phyloP scores from a whole-genome alignment of 768 basidiomycete genomes.

The Boletus tylopilopsis region DNA sequence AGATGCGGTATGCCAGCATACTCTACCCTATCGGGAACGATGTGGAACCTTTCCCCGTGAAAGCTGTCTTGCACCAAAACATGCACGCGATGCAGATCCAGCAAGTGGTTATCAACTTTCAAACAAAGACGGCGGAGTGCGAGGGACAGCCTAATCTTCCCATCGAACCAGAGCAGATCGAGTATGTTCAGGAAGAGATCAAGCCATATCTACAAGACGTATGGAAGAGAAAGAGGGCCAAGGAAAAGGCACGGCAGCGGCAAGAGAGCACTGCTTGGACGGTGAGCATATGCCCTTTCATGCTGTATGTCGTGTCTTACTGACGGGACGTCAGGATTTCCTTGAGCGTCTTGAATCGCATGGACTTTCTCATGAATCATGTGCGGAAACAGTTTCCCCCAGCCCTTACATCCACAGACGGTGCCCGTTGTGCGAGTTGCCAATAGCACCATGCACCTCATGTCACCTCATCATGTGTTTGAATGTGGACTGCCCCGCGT shows the following conservation, averaged over 20 bases:
- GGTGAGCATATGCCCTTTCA: constrained; percentile 1
- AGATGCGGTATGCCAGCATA: constrained; percentile 14
- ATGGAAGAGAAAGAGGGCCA: constrained; percentile 6
- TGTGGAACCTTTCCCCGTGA: constrained; percentile 5
- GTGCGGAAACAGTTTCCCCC: background rate
- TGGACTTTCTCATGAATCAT: background rate
- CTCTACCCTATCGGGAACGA: constrained; percentile 10
- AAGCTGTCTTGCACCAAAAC: constrained; percentile 14
- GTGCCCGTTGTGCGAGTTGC: constrained; percentile 14
- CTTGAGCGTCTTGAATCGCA: constrained; percentile 10
- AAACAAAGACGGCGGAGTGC: constrained; percentile 10
- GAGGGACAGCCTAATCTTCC: constrained; percentile 13
- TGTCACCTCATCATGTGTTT: constrained; percentile 16
- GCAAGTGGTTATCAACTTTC: constrained; percentile 17
- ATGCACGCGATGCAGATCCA: constrained; percentile 2
- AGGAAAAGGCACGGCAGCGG: constrained; percentile 1
- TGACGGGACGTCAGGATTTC: constrained; percentile 13
- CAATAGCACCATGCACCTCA: constrained; percentile 5
- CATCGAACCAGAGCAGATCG: constrained; percentile 18
- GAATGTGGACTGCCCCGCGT: constrained; percentile 15
- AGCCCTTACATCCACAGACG: background rate
- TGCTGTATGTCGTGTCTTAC: background rate
- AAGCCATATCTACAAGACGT: constrained; percentile 10
- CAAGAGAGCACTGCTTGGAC: constrained; percentile 9
- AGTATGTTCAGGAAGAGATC: constrained; percentile 13